Percentiles rank a stretch among this genome's conserved stretches.
Evolutionary conservation across 192 early-diverging fungal genomes (phyloP).

Genomic region (Gryganskiella cystojenkinii): DNA sequence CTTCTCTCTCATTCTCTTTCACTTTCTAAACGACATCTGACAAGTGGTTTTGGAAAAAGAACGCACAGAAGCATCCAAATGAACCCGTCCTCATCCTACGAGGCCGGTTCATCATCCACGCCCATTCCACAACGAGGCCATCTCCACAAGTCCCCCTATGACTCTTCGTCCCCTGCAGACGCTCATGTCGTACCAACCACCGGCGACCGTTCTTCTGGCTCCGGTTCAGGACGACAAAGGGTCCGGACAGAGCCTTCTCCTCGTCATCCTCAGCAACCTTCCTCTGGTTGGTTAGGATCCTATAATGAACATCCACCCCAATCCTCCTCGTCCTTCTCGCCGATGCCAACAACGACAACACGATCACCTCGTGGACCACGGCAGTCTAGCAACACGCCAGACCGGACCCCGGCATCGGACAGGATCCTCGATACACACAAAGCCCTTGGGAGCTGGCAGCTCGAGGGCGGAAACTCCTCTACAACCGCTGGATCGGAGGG

Average conservation of each 20-base stretch:
- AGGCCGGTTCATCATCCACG: conserved; percentile 20
- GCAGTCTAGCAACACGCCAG: conserved; percentile 3
- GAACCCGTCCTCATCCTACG: conserved; percentile 12
- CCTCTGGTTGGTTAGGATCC: conserved; percentile 44
- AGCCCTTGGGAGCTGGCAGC: conserved; percentile 16
- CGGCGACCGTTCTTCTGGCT: background rate
- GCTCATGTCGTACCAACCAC: conserved; percentile 2
- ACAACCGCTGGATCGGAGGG: conserved; percentile 10
- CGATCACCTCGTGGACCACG: conserved; percentile 33
- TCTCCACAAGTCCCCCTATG: conserved; percentile 9
- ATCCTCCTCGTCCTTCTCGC: no score
- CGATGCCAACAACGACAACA: background rate
- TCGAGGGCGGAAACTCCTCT: conserved; percentile 2
- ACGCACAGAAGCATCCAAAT: background rate
- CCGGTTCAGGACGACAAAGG: conserved; percentile 21
- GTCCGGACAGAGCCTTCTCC: conserved; percentile 39
- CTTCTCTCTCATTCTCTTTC: background rate
- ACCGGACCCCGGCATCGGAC: conserved; percentile 14
- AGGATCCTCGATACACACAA: conserved; percentile 23
- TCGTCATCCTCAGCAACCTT: conserved; percentile 31
- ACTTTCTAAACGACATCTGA: background rate
- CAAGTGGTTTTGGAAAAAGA: background rate
- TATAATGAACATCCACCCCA: conserved; percentile 46
- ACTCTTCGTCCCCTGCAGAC: conserved; percentile 11
- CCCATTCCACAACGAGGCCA: conserved; percentile 15